Evolutionary conservation across 768 basidiomycete species (phyloP).

Genomic region (Pisolithus albus): DNA sequence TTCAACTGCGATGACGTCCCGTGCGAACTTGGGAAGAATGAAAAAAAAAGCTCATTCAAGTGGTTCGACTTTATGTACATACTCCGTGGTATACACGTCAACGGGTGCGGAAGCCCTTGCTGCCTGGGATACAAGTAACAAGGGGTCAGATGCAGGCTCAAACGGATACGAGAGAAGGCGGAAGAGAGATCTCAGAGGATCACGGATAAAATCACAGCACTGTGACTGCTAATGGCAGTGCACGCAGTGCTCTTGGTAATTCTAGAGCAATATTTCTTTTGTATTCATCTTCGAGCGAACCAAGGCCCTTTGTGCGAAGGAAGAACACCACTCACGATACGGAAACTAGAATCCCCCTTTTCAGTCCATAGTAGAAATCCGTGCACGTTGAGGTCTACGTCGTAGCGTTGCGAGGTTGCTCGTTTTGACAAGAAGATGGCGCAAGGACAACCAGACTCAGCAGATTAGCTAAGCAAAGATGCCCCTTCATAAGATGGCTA

Average conservation of each 20-base stretch:
- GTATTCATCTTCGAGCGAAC: neutral
- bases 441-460: no score
- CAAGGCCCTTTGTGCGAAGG: neutral
- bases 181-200: neutral
- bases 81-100: no score
- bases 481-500: neutral
- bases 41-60: no score
- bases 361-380: neutral
- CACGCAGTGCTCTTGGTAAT: neutral
- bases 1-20: no score
- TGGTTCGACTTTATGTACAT: no score
- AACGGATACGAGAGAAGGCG: no score
- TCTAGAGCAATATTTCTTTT: neutral
- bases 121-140: no score
- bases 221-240: neutral
- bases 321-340: neutral
- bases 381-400: no score
- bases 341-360: neutral
- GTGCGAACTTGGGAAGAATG: no score
- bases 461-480: neutral
- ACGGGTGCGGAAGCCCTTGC: no score
- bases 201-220: neutral
- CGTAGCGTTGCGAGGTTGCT: neutral
- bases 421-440: no score
- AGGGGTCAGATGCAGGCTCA: no score